Base-by-base conservation (phyloP, 257 asterid species). In the Echites panduratus region DNA sequence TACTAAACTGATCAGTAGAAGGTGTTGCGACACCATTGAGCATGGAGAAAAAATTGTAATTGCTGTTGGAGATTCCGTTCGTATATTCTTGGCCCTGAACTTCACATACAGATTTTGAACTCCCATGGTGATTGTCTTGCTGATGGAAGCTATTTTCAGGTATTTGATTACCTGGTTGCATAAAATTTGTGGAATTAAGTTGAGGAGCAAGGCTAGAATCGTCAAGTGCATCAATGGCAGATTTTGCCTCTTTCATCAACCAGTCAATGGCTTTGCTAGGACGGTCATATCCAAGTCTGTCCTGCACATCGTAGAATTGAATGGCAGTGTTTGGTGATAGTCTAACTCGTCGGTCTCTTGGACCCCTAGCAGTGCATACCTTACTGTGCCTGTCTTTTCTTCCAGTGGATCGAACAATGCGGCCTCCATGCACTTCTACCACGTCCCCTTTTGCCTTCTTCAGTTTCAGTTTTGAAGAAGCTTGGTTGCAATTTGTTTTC, bases 221-320 rank as follows among this genome's bases (percentile, higher is more conserved):
- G 32, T 59, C 66, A 12, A 75, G 79, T 5, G 77, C 80, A 66
- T 79, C 83, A 41, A 79, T 79, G 52, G 83, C 78, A 45, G 76
- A 73, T 16, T 89, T 87, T 1, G 97, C 97, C 29, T 86, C 96
- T 70, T 86, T 89, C 26, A 93, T 82, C 74, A 93, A 84, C 98
- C 98, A 93, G 80, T 93, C 98, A 66, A 93, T 89, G 74, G 97
- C 98, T 85, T 93, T 90, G 79, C 96, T 90, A 24, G 97, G 98
- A 85, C 89, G 96, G 79, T 92, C 96, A 75, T 73, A 84, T 7
- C 98, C 97, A 53, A 92, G 82, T 1, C 98, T 84, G 22, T 93
- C 98, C 76, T 89, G 98, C 35, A 93, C 80, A 79, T 93, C 97
- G 32, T 90, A 90, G 77, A 93, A 90, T 53, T 90, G 93, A 67